Evolutionary conservation across 306 rosid genomes (phyloP), one percentile per base, ranked within the genome.

Genomic region (Trifolium repens): DNA sequence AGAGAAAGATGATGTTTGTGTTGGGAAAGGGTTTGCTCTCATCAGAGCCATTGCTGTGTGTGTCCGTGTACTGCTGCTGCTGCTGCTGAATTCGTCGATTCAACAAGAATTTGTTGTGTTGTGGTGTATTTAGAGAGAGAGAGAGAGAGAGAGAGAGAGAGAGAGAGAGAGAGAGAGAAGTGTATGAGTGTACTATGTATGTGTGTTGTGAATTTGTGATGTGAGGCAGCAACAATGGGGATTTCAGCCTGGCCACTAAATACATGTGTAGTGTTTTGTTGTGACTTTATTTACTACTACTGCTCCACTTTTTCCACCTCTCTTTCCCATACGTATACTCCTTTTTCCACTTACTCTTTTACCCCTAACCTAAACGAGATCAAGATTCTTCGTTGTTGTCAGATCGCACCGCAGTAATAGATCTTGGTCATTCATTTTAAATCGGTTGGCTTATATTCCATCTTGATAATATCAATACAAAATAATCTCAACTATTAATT

Each of bases 11-110:
- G 59, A 85, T 12, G 88, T 11, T 85, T 87, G 96, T 37, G 80
- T 67, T 1, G 82, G 71, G 65, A 83, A 69, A 34, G 79, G 82
- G 80, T 66, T 84, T 52, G 86, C 61, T 54, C 75, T 74, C 27
- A 88, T 74, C 27, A 88, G 89, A 84, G 96, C 97, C 97, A 91
- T 91, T 65, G 65, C 7, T 17, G 54, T 2, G 39, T 7, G 5
- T 7, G 9, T 47, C 19, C 5, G 8, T 35, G 39, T 35, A 0
- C 3, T 37, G 35, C 35, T 4, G 0, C 3, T 37, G 35, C 35
- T 4, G 0, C 35, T 32, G 6, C 2, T 7, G 39, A 35, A 67
- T 22, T 67, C 71, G 53, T 67, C 71, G 53, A 22, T 66, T 19
- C 9, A 67, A 42, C 17, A 34, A 16, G 22, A 16, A 50, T 37